A percentile compares a stretch with the other conserved stretches of the same genome.
These are phyloP conservation scores for Yarrowia yakushimensis DNA, from an alignment of 805 yeast species.

Conservation along the genomic window DNA sequence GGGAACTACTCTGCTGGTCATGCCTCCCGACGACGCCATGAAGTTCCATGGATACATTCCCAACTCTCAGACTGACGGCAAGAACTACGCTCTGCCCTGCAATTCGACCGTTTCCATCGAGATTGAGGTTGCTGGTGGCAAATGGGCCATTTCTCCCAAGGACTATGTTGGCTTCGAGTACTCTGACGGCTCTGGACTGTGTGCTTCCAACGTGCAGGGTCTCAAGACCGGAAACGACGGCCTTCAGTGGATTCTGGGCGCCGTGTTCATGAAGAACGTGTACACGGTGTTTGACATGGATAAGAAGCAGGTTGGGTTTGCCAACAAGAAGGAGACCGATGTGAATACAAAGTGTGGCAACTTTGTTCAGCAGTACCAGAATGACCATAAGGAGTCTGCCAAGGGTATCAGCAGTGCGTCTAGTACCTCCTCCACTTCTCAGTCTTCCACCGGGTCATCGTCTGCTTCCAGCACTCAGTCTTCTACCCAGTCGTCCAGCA, in stretches of 20 bases:
- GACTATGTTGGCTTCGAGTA: slow-evolving; percentile 52
- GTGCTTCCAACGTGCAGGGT: slow-evolving; percentile 66
- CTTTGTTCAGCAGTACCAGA: slow-evolving; percentile 7
- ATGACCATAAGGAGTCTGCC: background rate
- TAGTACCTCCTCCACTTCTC: background rate
- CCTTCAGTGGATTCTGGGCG: slow-evolving; percentile 60
- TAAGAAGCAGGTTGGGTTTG: slow-evolving; percentile 51
- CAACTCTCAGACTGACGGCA: slow-evolving; percentile 53
- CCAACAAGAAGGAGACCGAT: slow-evolving; percentile 38
- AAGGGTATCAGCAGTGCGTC: background rate
- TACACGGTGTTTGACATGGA: slow-evolving; percentile 58
- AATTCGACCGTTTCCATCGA: slow-evolving; percentile 44
- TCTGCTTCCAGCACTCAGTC: background rate
- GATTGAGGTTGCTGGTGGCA: slow-evolving; percentile 45
- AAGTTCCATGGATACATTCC: slow-evolving; percentile 51
- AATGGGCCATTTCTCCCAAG: slow-evolving; percentile 45
- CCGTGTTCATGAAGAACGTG: slow-evolving; percentile 53
- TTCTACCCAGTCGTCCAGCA: background rate
- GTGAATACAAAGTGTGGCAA: background rate
- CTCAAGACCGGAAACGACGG: slow-evolving; percentile 40
- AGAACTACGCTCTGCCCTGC: slow-evolving; percentile 60
- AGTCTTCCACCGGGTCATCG: background rate
- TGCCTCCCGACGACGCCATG: slow-evolving; percentile 54
- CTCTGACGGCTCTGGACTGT: slow-evolving; percentile 45
- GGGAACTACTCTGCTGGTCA: slow-evolving; percentile 61